Conservation (phyloP, 2,329 filamentous ascomycete species). For the Metarhizium rileyi region DNA sequence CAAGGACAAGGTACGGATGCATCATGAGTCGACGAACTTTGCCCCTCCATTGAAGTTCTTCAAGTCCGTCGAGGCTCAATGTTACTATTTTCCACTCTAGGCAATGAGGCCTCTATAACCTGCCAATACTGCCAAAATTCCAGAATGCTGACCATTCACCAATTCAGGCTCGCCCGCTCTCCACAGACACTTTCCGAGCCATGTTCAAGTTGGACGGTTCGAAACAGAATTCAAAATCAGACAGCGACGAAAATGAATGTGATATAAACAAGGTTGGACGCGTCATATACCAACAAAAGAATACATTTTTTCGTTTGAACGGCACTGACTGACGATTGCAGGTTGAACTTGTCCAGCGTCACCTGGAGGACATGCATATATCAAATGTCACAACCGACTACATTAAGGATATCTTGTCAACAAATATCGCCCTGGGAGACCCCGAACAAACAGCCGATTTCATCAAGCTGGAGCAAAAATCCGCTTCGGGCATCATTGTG, state of each 20-base stretch:
- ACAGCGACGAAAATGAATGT: slow-evolving; percentile 26
- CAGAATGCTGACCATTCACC: background rate
- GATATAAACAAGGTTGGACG: slow-evolving; percentile 19
- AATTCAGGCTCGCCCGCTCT: slow-evolving; percentile 39
- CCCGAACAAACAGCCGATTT: slow-evolving; percentile 66
- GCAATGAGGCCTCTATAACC: background rate
- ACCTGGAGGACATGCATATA: slow-evolving; percentile 34
- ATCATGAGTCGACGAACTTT: slow-evolving; percentile 6
- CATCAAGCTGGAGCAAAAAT: slow-evolving; percentile 68
- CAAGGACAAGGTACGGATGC: slow-evolving; percentile 35
- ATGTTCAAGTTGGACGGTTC: slow-evolving; percentile 54
- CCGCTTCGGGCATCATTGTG: slow-evolving; percentile 68
- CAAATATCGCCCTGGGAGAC: slow-evolving; percentile 58
- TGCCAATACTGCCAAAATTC: background rate
- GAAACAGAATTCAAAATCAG: slow-evolving; percentile 34
- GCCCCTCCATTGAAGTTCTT: background rate
- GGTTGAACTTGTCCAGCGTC: slow-evolving; percentile 31
- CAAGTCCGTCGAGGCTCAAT: background rate
- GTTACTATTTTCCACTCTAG: background rate
- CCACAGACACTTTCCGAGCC: slow-evolving; percentile 48
- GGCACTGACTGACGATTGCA: slow-evolving; percentile 13
- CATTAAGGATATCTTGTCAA: slow-evolving; percentile 45
- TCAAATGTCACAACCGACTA: slow-evolving; percentile 46
- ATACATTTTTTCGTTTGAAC: background rate
- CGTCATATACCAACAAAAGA: background rate